Evolutionary conservation across 2,329 filamentous ascomycete genomes (phyloP), one percentile per base, ranked within the genome.

Genomic region (Fusarium coicis): DNA sequence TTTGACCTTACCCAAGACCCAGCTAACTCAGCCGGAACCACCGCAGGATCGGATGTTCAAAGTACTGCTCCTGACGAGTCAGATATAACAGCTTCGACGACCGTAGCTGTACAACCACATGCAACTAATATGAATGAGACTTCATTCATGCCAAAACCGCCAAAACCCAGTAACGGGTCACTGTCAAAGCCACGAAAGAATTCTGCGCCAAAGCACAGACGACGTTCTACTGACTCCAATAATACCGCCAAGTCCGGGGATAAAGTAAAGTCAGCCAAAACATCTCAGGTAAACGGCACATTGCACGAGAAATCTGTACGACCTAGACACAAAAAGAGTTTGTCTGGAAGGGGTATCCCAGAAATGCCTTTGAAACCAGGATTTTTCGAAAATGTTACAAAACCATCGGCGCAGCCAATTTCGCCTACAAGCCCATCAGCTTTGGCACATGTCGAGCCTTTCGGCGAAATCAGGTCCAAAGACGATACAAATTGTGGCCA

Each of bases 331-430:
- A 74, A 56, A n/a, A 65, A 75, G 9, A 70, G 74, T 11, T 60
- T 79, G 4, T 75, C 80, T 9, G 63, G 73, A 40, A 76, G 79
- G 28, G 75, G 74, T 15, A 78, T 83, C 15, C 80, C 81, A 5
- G 82, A 83, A 44, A 78, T 83, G 26, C 80, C 83, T 10, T 66
- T 78, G 3, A 81, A 80, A 43, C 80, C 82, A 10, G 79, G 79
- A 0, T 83, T 84, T 49, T 84, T 83, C 47, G 83, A 84, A 52
- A 83, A 83, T 46, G 73, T 84, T 7, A 74, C 81, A 9, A 70
- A 79, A 39, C 78, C 80, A 18, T 43, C 34, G 9, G 53, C 66
- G 23, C 72, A 70, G 39, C 44, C 56, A 16, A 44, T 68, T 12
- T 50, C 67, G 28, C 52, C 59, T 15, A 52, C 64, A 40, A 61